phyloP scores from a whole-genome alignment of 2,329 filamentous ascomycete species.

The Xylogone sp. region DNA sequence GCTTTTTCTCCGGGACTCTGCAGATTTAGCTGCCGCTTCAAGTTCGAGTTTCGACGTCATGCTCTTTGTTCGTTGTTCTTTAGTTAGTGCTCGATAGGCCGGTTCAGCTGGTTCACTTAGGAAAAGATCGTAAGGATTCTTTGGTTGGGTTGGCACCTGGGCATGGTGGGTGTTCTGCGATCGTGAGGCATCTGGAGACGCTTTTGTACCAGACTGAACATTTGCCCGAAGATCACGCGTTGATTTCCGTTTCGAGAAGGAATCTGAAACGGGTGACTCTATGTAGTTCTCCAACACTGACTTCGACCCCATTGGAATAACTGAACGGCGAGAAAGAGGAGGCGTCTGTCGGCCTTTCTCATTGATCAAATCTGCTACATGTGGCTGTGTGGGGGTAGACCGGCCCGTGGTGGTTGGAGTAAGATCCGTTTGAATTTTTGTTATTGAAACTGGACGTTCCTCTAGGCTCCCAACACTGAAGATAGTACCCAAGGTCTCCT shows the following conservation, averaged over 20 bases:
- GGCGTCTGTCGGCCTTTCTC: not conserved
- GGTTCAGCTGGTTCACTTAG: not conserved
- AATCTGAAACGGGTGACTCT: slow-evolving; percentile 1
- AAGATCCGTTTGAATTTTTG: slow-evolving; percentile 16
- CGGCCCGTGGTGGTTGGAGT: slow-evolving; percentile 16
- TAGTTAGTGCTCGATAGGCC: not conserved
- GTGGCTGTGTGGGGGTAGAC: slow-evolving; percentile 12
- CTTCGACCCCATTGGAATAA: not conserved
- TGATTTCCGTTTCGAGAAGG: slow-evolving; percentile 6
- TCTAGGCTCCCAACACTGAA: slow-evolving; percentile 24
- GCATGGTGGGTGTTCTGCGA: slow-evolving; percentile 2
- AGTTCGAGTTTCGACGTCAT: slow-evolving; percentile 20
- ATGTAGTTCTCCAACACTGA: not conserved
- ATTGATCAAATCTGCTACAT: slow-evolving; percentile 2
- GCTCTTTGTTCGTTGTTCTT: slow-evolving; percentile 13
- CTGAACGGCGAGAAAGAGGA: not conserved
- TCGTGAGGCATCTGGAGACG: not conserved
- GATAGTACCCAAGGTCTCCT: slow-evolving; percentile 25
- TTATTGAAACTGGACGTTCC: slow-evolving; percentile 17
- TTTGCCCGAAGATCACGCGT: slow-evolving; percentile 7
- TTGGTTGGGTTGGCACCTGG: not conserved
- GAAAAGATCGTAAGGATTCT: not conserved
- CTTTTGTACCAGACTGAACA: slow-evolving; percentile 6
- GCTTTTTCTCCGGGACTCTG: slow-evolving; percentile 2
- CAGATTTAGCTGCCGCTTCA: slow-evolving; percentile 13